Percentiles rank a stretch among this genome's conserved stretches.
Conservation (phyloP, 75 land plant genomes). For the Sequoiadendron giganteum region DNA sequence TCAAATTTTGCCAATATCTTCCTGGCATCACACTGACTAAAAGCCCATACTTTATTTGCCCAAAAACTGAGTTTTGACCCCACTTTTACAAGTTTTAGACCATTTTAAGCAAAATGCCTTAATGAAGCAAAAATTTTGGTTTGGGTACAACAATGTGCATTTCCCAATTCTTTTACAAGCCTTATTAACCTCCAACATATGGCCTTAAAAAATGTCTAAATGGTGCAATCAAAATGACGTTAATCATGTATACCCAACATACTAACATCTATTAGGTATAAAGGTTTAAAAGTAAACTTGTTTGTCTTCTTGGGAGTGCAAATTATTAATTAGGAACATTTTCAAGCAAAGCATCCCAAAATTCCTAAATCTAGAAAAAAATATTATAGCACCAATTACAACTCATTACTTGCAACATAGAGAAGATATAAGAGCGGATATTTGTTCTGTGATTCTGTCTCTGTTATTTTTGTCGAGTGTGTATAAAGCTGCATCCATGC, state of each 20-base stretch:
- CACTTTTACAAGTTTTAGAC: no score
- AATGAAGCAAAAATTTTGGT: no score
- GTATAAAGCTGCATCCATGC: constrained; percentile 52
- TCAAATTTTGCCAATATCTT: no score
- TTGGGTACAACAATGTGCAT: no score
- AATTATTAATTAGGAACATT: neutral
- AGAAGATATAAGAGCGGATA: constrained; percentile 26
- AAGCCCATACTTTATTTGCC: no score
- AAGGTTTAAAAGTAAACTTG: no score
- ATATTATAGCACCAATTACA: neutral
- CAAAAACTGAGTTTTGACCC: no score
- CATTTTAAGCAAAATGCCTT: no score
- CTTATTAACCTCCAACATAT: neutral
- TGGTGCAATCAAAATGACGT: neutral
- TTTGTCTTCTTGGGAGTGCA: no score
- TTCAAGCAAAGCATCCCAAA: neutral
- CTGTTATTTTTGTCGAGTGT: constrained; percentile 50
- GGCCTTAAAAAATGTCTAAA: neutral
- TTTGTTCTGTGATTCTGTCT: constrained; percentile 41
- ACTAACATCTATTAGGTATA: neutral
- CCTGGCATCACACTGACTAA: no score
- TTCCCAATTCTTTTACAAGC: neutral
- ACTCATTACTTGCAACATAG: neutral
- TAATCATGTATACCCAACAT: neutral
- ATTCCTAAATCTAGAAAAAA: neutral